Percentiles rank a stretch among this genome's conserved stretches.
phyloP scores from a whole-genome alignment of 164 flowering plant genomes.

The Umbellularia californica region DNA sequence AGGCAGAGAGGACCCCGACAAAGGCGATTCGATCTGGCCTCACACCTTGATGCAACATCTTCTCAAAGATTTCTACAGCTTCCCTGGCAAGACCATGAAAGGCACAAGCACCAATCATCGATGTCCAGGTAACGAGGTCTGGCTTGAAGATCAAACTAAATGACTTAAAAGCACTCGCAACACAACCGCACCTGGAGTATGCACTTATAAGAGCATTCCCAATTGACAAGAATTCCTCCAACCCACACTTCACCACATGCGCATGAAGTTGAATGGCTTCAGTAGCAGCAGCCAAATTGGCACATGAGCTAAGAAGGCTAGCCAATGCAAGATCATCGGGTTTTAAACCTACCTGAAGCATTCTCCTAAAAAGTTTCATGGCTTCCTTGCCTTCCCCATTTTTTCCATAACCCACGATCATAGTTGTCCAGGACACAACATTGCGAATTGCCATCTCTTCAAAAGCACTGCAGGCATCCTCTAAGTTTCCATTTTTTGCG shows the following conservation, averaged over 20 bases:
- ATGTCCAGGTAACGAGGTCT: conserved; percentile 59
- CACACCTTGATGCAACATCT: conserved; percentile 38
- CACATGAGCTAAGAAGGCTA: conserved; percentile 61
- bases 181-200: conserved; percentile 58
- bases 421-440: conserved; percentile 62
- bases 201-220: conserved; percentile 48
- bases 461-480: conserved; percentile 49
- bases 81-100: conserved; percentile 47
- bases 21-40: conserved; percentile 52
- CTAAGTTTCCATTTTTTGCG: conserved; percentile 34
- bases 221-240: conserved; percentile 33
- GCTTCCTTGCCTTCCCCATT: conserved; percentile 54
- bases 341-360: conserved; percentile 32
- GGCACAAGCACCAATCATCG: conserved; percentile 51
- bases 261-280: conserved; percentile 53
- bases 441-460: conserved; percentile 44
- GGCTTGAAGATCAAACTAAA: conserved; percentile 36
- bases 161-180: conserved; percentile 30
- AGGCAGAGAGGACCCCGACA: conserved; percentile 62
- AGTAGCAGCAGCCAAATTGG: conserved; percentile 28
- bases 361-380: conserved; percentile 37
- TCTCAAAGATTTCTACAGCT: conserved; percentile 39
- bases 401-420: conserved; percentile 62
- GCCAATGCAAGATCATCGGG: conserved; percentile 64
- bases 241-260: conserved; percentile 31